Percentiles rank a stretch among this genome's conserved stretches.
Evolutionary conservation across 1,284 basidiomycete genomes (phyloP).

Genomic region (Tetrapyrgos nigripes): DNA sequence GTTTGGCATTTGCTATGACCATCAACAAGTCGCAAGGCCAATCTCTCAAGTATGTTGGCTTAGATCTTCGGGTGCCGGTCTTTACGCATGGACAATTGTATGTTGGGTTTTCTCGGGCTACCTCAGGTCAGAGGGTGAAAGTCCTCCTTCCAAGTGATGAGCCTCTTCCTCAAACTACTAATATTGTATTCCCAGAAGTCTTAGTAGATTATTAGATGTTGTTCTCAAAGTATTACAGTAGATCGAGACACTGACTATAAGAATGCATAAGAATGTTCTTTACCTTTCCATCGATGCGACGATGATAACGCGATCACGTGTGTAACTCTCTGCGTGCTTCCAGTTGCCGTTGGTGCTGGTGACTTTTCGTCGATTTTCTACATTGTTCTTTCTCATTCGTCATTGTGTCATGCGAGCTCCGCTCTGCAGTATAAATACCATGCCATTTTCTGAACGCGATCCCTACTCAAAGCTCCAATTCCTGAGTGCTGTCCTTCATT

Average conservation of each 20-base stretch:
- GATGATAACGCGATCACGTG: too few relatives aligned
- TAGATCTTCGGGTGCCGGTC: conserved; percentile 33
- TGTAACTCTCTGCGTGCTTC: too few relatives aligned
- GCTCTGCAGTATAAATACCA: too few relatives aligned
- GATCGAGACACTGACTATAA: too few relatives aligned
- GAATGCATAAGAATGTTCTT: neutral
- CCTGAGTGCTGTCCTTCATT: neutral
- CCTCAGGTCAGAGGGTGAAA: conserved; percentile 22
- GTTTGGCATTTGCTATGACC: conserved; percentile 42
- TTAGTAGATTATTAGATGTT: neutral
- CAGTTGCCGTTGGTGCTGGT: too few relatives aligned
- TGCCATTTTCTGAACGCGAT: too few relatives aligned
- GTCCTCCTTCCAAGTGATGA: conserved; percentile 22
- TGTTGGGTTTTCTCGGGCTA: conserved; percentile 34
- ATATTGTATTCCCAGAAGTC: conserved; percentile 26
- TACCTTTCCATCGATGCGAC: too few relatives aligned
- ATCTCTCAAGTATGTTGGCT: conserved; percentile 33
- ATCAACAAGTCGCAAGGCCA: conserved; percentile 49
- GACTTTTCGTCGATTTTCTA: too few relatives aligned
- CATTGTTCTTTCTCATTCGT: too few relatives aligned
- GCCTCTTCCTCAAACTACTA: conserved; percentile 1
- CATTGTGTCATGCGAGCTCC: too few relatives aligned
- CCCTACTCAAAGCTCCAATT: too few relatives aligned
- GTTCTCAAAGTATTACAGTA: too few relatives aligned
- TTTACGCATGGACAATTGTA: conserved; percentile 41